Percentiles rank a stretch among this genome's conserved stretches.
Evolutionary conservation across 177 flowering plant genomes (phyloP).

Genomic region (Vitis hybrid): DNA sequence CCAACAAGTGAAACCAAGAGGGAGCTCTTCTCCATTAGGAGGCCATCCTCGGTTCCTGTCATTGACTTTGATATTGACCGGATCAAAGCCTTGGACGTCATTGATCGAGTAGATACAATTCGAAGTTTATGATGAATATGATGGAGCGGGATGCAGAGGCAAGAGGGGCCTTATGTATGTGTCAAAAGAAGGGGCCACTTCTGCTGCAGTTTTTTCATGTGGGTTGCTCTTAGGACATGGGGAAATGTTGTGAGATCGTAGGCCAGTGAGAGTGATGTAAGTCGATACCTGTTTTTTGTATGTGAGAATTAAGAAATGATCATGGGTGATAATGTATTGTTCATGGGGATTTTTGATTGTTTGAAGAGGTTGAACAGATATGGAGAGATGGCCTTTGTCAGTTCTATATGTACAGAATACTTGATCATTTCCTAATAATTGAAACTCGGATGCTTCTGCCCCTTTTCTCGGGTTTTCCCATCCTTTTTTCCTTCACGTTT

Average conservation of each 20-base stretch:
- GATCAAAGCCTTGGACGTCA: conserved; percentile 83
- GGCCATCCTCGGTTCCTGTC: conserved; percentile 59
- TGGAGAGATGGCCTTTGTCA: conserved; percentile 4
- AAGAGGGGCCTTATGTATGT: neutral
- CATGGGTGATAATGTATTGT: conserved; percentile 2
- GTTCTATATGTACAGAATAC: conserved; percentile 19
- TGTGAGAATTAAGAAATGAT: conserved; percentile 7
- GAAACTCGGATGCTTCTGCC: neutral
- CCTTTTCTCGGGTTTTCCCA: neutral
- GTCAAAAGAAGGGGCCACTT: neutral
- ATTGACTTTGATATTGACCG: conserved; percentile 76
- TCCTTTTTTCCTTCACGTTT: no score
- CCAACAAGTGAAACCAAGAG: conserved; percentile 51
- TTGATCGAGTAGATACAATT: conserved; percentile 81
- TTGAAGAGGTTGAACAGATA: conserved; percentile 11
- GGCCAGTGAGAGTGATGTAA: conserved; percentile 10
- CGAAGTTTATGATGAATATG: conserved; percentile 21
- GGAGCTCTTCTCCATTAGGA: conserved; percentile 48
- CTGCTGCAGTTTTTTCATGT: conserved; percentile 9
- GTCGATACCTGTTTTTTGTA: conserved; percentile 4
- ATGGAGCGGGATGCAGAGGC: neutral
- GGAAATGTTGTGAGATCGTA: neutral
- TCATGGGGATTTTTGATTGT: conserved; percentile 14
- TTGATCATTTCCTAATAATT: conserved; percentile 13
- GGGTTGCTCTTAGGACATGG: neutral